phyloP scores from a whole-genome alignment of 352 stramenopile genomes.

The Globisporangium abappressorium region DNA sequence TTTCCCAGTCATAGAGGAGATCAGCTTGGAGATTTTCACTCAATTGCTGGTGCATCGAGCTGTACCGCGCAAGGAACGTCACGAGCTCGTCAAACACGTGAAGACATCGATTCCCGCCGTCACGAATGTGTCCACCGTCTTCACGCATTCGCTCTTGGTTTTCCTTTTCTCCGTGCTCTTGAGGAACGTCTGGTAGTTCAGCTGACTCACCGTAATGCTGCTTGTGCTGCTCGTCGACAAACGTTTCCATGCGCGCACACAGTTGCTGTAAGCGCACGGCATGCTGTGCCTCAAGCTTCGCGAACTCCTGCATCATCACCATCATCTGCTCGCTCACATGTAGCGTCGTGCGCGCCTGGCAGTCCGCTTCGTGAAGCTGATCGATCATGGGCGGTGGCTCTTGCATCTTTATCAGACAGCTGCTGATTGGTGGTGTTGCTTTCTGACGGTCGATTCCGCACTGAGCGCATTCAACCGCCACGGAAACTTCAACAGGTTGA shows the following conservation, averaged over 20 bases:
- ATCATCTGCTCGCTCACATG: background rate
- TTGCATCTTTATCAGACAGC: background rate
- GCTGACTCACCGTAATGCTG: background rate
- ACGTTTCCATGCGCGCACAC: background rate
- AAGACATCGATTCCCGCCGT: conserved; percentile 16
- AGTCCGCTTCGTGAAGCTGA: background rate
- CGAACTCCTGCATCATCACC: conserved; percentile 28
- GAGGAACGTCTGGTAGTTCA: background rate
- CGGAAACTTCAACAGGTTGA: background rate
- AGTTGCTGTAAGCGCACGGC: background rate
- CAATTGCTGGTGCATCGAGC: conserved; percentile 27
- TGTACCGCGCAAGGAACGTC: conserved; percentile 28
- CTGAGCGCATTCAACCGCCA: background rate
- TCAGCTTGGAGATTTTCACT: conserved; percentile 16
- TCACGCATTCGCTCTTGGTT: background rate
- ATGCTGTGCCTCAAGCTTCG: conserved; percentile 17
- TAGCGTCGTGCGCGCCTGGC: background rate
- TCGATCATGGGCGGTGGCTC: background rate
- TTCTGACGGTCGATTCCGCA: conserved; percentile 5
- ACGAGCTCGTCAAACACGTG: conserved; percentile 31
- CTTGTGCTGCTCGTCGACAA: background rate
- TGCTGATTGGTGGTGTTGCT: background rate
- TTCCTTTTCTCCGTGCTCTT: background rate
- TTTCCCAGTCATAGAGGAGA: conserved; percentile 13
- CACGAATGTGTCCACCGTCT: background rate